Conservation (phyloP, 2,329 filamentous ascomycete genomes). For the Diaporthe eres region DNA sequence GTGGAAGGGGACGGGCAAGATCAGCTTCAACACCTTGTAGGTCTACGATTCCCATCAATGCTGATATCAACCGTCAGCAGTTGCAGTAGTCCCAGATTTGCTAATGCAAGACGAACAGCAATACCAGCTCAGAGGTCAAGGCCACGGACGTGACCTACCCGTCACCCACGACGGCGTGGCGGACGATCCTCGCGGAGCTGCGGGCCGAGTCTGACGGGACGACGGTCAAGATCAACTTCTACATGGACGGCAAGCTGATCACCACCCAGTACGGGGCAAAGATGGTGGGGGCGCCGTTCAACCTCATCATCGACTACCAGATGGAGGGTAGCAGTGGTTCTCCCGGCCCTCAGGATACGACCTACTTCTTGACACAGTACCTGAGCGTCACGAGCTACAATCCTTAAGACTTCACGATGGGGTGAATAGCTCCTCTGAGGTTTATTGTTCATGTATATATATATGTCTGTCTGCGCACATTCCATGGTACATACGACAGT, state of each 20-base stretch:
- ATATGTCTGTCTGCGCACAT: background rate
- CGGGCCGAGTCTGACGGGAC: constrained; percentile 61
- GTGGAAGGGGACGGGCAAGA: constrained; percentile 68
- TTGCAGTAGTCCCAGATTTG: too few species aligned
- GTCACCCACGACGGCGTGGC: constrained; percentile 57
- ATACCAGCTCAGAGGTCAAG: constrained; percentile 58
- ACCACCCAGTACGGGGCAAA: constrained; percentile 62
- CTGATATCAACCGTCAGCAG: background rate
- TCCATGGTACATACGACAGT: background rate
- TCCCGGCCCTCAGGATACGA: constrained; percentile 40
- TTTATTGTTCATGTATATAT: constrained; percentile 9
- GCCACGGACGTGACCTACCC: constrained; percentile 62
- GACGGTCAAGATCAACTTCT: constrained; percentile 65
- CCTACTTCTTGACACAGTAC: constrained; percentile 43
- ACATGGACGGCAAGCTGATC: constrained; percentile 62
- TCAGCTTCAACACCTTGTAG: constrained; percentile 65
- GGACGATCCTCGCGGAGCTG: constrained; percentile 63
- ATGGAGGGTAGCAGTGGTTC: constrained; percentile 44
- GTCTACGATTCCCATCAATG: background rate
- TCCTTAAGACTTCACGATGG: constrained; percentile 11
- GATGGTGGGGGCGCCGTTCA: constrained; percentile 61
- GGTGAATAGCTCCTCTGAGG: background rate
- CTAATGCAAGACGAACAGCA: constrained; percentile 41
- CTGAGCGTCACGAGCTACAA: constrained; percentile 44
- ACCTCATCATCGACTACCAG: constrained; percentile 48